These are phyloP conservation scores for Yarrowia keelungensis DNA, from an alignment of 805 yeast species.

Conservation along the genomic window DNA sequence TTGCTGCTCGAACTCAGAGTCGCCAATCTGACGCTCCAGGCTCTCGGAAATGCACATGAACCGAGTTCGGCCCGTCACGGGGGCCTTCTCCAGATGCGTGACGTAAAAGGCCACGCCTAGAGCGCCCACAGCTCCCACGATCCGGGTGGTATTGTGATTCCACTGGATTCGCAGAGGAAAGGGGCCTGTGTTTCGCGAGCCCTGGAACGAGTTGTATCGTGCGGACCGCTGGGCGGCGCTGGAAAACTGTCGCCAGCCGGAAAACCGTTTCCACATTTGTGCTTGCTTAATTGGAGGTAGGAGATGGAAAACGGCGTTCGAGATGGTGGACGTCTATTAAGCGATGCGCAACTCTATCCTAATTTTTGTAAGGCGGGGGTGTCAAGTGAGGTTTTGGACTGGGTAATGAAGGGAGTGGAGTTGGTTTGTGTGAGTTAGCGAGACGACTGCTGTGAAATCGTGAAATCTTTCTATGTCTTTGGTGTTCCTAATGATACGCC, in stretches of 20 bases:
- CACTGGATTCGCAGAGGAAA: slow-evolving; percentile 13
- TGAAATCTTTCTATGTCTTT: too few species aligned
- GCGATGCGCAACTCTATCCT: too few species aligned
- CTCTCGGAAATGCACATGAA: slow-evolving; percentile 74
- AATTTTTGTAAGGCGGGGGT: too few species aligned
- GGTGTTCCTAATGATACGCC: too few species aligned
- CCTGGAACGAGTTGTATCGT: slow-evolving; percentile 25
- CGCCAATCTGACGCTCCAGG: slow-evolving; percentile 69
- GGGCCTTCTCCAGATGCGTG: slow-evolving; percentile 76
- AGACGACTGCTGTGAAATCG: too few species aligned
- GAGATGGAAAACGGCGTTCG: neutral
- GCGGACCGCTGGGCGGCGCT: slow-evolving; percentile 11
- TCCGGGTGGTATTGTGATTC: slow-evolving; percentile 13
- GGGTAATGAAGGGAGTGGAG: too few species aligned
- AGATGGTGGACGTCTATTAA: neutral
- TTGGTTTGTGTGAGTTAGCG: too few species aligned
- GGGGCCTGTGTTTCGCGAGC: neutral
- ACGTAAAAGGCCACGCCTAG: slow-evolving; percentile 50
- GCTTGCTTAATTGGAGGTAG: neutral
- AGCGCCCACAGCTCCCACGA: slow-evolving; percentile 49
- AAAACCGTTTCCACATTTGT: slow-evolving; percentile 26
- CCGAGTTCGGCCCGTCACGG: slow-evolving; percentile 74
- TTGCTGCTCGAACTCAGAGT: slow-evolving; percentile 66
- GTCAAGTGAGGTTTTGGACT: too few species aligned
- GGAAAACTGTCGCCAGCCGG: slow-evolving; percentile 30